Evolutionary conservation across 2,329 filamentous ascomycete genomes (phyloP).

Genomic region (Diaporthe capsici): DNA sequence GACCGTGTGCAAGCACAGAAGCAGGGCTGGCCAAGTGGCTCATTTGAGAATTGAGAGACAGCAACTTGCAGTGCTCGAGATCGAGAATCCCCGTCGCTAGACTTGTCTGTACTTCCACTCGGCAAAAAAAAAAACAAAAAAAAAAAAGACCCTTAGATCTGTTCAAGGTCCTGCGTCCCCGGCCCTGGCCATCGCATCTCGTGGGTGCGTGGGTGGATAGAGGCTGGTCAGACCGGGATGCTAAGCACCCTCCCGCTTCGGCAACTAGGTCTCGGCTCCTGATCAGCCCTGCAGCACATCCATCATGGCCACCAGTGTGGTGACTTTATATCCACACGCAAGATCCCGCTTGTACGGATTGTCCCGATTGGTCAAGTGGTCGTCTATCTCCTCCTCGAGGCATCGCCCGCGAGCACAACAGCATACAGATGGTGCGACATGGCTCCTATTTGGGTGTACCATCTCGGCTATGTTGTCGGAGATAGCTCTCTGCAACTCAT

Average conservation of each 20-base stretch:
- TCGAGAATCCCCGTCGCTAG: not conserved
- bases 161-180: not conserved
- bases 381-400: not conserved
- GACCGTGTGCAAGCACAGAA: not conserved
- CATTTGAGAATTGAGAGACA: not conserved
- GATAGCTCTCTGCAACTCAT: not conserved
- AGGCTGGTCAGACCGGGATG: not conserved
- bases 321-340: not conserved
- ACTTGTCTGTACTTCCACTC: not conserved
- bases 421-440: not conserved
- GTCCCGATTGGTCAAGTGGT: not conserved
- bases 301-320: not conserved
- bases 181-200: not conserved
- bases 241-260: constrained; percentile 17
- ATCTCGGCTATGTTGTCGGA: not conserved
- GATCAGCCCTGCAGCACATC: constrained; percentile 13
- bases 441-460: not conserved
- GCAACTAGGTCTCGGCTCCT: constrained; percentile 10
- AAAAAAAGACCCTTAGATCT: not conserved
- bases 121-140: not conserved
- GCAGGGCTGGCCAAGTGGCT: constrained; percentile 1
- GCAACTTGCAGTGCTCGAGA: not conserved
- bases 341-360: not conserved
- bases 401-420: not conserved
- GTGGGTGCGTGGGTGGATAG: not conserved